phyloP scores from a whole-genome alignment of 305 asterid species.

The Withania somnifera region DNA sequence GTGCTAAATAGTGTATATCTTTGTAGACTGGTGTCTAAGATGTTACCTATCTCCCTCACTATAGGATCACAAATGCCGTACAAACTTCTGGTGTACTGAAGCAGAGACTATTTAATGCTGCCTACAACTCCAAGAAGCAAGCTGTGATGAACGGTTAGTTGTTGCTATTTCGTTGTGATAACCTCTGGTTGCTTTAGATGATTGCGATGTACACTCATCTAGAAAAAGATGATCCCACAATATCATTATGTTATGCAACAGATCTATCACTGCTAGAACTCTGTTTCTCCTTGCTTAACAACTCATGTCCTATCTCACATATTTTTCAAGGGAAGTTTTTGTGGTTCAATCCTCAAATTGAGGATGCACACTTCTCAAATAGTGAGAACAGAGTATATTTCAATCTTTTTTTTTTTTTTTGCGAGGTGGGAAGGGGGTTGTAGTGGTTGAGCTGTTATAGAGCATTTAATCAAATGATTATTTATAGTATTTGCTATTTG shows the following conservation, averaged over 20 bases:
- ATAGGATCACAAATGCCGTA: conserved; percentile 79
- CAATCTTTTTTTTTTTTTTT: background rate
- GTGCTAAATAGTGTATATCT: conserved; percentile 7
- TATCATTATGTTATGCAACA: background rate
- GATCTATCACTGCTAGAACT: background rate
- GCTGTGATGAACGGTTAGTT: conserved; percentile 77
- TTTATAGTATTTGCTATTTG: background rate
- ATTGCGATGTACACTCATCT: background rate
- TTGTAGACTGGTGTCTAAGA: conserved; percentile 6
- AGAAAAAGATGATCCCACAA: background rate
- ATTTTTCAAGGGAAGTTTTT: background rate
- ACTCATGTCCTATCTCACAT: background rate
- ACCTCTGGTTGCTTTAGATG: background rate
- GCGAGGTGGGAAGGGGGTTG: background rate
- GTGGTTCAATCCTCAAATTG: background rate
- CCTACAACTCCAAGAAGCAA: conserved; percentile 88
- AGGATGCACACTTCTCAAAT: background rate
- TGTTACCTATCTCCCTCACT: conserved; percentile 9
- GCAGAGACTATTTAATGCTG: conserved; percentile 84
- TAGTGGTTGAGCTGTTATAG: background rate
- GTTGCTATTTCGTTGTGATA: background rate
- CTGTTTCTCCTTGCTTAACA: background rate
- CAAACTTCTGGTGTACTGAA: conserved; percentile 72
- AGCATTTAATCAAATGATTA: background rate
- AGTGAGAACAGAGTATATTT: background rate